These are phyloP conservation scores for Fraxinus americana DNA, from an alignment of 257 asterid genomes.

Conservation along the genomic window DNA sequence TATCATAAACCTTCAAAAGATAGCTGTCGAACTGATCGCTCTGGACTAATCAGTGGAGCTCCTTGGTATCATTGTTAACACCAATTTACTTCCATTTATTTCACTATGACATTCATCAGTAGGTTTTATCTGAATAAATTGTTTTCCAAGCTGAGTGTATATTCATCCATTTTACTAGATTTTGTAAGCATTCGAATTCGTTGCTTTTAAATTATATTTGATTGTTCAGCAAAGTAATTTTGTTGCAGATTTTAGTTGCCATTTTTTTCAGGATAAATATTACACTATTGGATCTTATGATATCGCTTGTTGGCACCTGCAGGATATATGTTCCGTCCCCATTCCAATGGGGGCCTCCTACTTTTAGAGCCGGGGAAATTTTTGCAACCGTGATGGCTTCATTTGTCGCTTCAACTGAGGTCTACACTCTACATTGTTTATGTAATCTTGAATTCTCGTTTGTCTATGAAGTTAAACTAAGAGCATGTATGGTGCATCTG, in stretches of 20 bases:
- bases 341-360: constrained; percentile 93
- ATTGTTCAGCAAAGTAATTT: too few relatives aligned
- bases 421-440: constrained; percentile 13
- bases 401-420: constrained; percentile 79
- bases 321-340: constrained; percentile 76
- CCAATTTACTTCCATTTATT: background rate
- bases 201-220: background rate
- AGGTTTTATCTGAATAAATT: background rate
- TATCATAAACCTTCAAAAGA: constrained; percentile 38
- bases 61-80: constrained; percentile 51
- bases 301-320: constrained; percentile 5
- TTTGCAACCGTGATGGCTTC: constrained; percentile 61
- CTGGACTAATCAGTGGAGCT: constrained; percentile 53
- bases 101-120: background rate
- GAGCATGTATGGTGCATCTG: too few relatives aligned
- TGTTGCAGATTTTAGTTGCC: too few relatives aligned
- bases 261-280: too few relatives aligned
- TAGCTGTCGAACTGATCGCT: constrained; percentile 54
- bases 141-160: background rate
- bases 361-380: constrained; percentile 50
- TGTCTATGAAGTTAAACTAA: too few relatives aligned
- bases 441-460: background rate
- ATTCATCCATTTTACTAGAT: background rate
- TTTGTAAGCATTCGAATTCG: background rate
- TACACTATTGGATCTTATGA: background rate